A percentile compares a stretch with the other conserved stretches of the same genome.
Evolutionary conservation across 139 green algal genomes (phyloP).

Genomic region (Closterium sp.): DNA sequence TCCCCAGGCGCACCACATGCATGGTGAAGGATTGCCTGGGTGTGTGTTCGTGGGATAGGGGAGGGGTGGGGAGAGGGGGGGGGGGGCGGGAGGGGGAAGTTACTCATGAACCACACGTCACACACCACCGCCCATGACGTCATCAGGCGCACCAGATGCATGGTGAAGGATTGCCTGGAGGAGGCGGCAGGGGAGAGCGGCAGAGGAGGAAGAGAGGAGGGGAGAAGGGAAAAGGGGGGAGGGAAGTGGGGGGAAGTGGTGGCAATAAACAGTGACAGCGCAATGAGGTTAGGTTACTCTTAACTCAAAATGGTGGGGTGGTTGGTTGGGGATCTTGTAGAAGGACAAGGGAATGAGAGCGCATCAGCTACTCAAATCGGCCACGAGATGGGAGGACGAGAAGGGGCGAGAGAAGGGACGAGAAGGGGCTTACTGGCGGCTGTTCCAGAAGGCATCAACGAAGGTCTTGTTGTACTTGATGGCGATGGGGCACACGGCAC

Average conservation of each 20-base stretch:
- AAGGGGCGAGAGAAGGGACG: neutral
- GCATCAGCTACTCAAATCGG: no score
- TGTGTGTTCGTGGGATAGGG: neutral
- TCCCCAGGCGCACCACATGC: slow-evolving; percentile 91
- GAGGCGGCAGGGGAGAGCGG: no score
- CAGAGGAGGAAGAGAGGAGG: neutral
- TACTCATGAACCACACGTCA: no score
- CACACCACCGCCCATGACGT: slow-evolving; percentile 91
- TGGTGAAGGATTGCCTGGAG: slow-evolving; percentile 81
- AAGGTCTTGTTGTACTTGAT: slow-evolving; percentile 99
- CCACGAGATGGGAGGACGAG: no score
- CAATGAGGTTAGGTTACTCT: no score
- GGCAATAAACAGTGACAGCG: no score
- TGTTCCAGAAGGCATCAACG: slow-evolving; percentile 98
- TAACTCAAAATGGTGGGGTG: no score
- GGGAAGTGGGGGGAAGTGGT: no score
- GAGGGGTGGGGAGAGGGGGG: no score
- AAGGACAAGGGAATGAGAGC: no score
- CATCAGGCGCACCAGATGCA: slow-evolving; percentile 89
- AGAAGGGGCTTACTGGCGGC: slow-evolving; percentile 26
- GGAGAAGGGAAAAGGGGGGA: neutral
- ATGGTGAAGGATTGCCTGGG: slow-evolving; percentile 79
- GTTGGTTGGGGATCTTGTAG: no score
- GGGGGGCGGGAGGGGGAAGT: no score
- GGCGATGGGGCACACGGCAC: slow-evolving; percentile 69